Evolutionary conservation across 169 alveolate species (phyloP), one percentile per base, ranked within the genome.

Genomic region (Plasmodium gallinaceum): DNA sequence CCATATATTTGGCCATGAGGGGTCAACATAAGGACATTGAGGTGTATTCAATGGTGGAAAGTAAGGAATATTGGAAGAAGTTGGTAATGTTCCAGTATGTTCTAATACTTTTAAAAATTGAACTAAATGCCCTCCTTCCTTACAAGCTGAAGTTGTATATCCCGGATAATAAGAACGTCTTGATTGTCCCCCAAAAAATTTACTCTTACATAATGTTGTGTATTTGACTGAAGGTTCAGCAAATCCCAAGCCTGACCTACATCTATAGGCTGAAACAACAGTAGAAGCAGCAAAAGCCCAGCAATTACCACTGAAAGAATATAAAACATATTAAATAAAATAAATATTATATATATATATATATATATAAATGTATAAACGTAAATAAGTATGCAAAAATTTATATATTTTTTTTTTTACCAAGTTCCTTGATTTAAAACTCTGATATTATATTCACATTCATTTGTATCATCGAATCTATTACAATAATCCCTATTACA

Each of bases 191-290:
- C n/a, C 32, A 43, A 20, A 22, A 43, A 51, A 66, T 7, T 66
- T 24, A 8, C 32, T 14, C 7, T 24, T 12, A 14, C 37, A 66
- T 43, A 66, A 66, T 0, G 61, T 78, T 12, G 65, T 76, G 37
- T 78, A 78, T 51, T 78, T 78, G 9, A 65, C 52, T 52, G 89
- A 78, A n/a, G 89, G 89, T 51, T 78, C 64, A n/a, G 64, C 16
- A 54, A 54, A 18, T 54, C 32, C 64, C 14, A 54, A n/a, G 14
- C 80, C 80, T 18, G 18, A 42, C 65, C 42, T 70, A 70, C 80
- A 70, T 46, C 61, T 70, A 20, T 42, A 2, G 0, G 64, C 16
- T 70, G 42, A 61, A 7, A 70, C 18, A 46, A 42, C 64, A 14
- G 46, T 42, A 10, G 16, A 42, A 70, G 65, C 10, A 22, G 80